These are phyloP conservation scores for Eudorina sp. DNA, from an alignment of 139 green algal species.

Conservation along the genomic window DNA sequence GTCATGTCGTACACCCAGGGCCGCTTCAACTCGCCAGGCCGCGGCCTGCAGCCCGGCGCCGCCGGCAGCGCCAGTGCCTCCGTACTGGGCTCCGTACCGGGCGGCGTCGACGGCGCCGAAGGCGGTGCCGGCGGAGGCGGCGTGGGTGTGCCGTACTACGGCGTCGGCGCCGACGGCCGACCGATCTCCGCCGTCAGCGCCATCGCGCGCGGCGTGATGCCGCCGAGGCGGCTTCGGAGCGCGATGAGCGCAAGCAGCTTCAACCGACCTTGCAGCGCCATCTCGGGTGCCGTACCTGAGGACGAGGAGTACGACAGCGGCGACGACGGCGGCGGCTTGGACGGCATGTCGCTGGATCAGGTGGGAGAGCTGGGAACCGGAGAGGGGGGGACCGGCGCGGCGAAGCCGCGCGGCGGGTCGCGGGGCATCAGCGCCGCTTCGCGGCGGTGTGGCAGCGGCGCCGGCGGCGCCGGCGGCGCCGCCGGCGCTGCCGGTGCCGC, in stretches of 20 bases:
- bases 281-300: not conserved
- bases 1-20: conserved; percentile 12
- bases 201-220: no score
- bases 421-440: not conserved
- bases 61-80: not conserved
- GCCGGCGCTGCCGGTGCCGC: not conserved
- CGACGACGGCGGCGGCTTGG: no score
- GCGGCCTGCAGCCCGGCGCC: not conserved
- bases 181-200: conserved; percentile 5
- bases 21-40: not conserved
- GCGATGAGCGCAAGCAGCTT: no score
- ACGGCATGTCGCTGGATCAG: no score
- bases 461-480: not conserved
- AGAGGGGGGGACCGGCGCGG: no score
- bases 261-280: not conserved
- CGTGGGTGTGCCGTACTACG: no score
- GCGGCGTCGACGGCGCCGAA: not conserved
- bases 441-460: not conserved
- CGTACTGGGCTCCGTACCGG: no score
- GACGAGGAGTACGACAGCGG: not conserved
- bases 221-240: no score
- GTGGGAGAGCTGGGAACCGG: no score
- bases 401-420: not conserved
- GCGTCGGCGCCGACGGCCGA: not conserved
- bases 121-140: not conserved